Evolutionary conservation across 1,284 basidiomycete genomes (phyloP), one percentile per base, ranked within the genome.

Genomic region (Pyrrhoderma lamaoense): DNA sequence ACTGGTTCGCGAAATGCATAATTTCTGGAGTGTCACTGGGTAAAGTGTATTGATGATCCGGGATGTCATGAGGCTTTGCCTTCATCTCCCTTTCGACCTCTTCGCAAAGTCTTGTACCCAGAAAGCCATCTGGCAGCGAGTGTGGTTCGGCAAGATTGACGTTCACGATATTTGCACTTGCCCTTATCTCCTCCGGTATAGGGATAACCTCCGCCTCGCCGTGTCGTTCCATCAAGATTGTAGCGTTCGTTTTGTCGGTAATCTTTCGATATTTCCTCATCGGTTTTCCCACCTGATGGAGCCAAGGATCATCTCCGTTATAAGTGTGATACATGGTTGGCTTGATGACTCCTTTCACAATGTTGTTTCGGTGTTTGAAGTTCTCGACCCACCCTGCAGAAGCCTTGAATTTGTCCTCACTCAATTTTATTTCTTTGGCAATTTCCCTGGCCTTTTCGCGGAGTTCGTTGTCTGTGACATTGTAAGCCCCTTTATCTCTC

Each of bases 371-470:
- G 58, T 82, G 76, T 67, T 93, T 93, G 74, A 93, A 94, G 65
- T 90, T 91, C 62, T 93, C 90, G 51, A 94, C 76, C 91, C 91
- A 94, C 3, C 90, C 89, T 16, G 85, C 81, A 58, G 85, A 89
- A 21, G 89, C 91, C 68, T 93, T 94, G 78, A 94, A 94, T 63
- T 80, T 79, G 55, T 87, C 83, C 46, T 82, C 74, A 42, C 75
- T 61, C 57, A 79, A 80, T 54, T 75, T 70, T 47, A 82, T 71
- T 19, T 64, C 66, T 42, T 71, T 69, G 2, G 86, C 88, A 49
- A 87, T 73, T 57, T 82, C 75, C 51, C 80, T 78, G 18, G 91
- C 91, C 60, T 84, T 81, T 25, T 72, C 67, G 51, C 84, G 81
- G 52, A 94, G 84, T 56, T 77, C 70, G 2, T 76, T 71, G 65